phyloP scores from a whole-genome alignment of 2,329 filamentous ascomycete genomes.

The Phialophora tarda region DNA sequence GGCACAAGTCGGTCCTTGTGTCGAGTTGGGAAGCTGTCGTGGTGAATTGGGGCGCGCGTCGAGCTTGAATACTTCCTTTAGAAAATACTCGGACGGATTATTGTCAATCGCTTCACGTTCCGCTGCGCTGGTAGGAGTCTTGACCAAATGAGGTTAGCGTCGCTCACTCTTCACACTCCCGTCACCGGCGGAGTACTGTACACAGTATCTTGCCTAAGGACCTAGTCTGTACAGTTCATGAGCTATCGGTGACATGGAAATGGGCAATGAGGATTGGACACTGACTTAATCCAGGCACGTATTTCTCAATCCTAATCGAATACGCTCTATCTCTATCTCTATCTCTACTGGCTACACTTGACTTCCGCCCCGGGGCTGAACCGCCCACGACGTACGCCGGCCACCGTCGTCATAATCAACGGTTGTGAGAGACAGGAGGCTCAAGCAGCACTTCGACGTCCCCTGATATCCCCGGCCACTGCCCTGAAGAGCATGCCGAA shows the following conservation, averaged over 20 bases:
- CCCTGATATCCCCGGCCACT: slow-evolving; percentile 21
- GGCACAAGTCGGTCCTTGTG: too few relatives aligned
- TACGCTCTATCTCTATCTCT: too few relatives aligned
- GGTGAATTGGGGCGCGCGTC: not conserved
- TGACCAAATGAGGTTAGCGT: not conserved
- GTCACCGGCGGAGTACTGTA: too few relatives aligned
- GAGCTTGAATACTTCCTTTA: too few relatives aligned
- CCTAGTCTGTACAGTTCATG: not conserved
- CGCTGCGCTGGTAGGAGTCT: too few relatives aligned
- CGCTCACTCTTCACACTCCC: not conserved
- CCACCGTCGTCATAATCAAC: not conserved
- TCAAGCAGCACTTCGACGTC: slow-evolving; percentile 4
- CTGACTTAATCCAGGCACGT: too few relatives aligned
- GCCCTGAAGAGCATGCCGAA: slow-evolving; percentile 33
- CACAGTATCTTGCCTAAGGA: not conserved
- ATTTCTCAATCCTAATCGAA: too few relatives aligned
- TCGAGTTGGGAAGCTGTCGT: not conserved
- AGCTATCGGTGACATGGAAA: too few relatives aligned
- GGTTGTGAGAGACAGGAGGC: not conserved
- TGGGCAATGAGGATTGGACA: too few relatives aligned
- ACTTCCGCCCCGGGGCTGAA: not conserved
- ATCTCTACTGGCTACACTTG: not conserved
- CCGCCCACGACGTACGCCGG: not conserved
- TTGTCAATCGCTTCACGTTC: not conserved
- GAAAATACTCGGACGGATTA: too few relatives aligned